Evolutionary conservation across 768 basidiomycete species (phyloP), one percentile per base, ranked within the genome.

Genomic region (Agaricus subrufescens): DNA sequence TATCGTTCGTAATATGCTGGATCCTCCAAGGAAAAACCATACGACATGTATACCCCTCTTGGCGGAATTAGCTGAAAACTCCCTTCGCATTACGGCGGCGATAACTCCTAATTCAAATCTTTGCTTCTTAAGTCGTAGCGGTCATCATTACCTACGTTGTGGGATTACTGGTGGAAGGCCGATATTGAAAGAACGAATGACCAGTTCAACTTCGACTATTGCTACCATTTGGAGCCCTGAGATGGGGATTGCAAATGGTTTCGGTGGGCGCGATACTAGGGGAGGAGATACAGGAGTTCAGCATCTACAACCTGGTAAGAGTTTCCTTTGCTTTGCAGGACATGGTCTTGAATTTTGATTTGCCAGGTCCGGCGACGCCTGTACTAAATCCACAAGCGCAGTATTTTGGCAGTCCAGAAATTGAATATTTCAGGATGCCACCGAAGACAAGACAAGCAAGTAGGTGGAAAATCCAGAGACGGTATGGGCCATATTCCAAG

Each of bases 381-480:
- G 67, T 80, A n/a, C 75, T 78, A 56, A 53, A 70, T 46, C 25
- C 37, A 37, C 46, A 54, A 40, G 46, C 37, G 11, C 48, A 50
- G 67, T 58, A 44, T 48, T 60, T 71, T 47, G 77, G 79, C 4
- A 87, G 88, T 0, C 89, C 89, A 0, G 86, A 90, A 50, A 74
- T 76, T 7, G 86, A 85, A 42, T 87, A 85, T 65, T 85, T 85
- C 66, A 70, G 72, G 46, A 63, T 69, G 59, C 75, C 79, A 3
- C 61, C 65, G 14, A 66, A 69, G 26, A 67, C 78, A 27, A 75
- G 81, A 30, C 82, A 85, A 12, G 68, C 79, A 2, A 94, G 92
- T 63, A 73, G 94, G 57, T 98, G 93, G 84, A 89, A 91, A 63
- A n/a, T n/a, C n/a, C n/a, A n/a, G n/a, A n/a, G n/a, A n/a, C n/a